Base-by-base conservation (phyloP, 202 grass and related monocot genomes). In the Carex sylvatica region DNA sequence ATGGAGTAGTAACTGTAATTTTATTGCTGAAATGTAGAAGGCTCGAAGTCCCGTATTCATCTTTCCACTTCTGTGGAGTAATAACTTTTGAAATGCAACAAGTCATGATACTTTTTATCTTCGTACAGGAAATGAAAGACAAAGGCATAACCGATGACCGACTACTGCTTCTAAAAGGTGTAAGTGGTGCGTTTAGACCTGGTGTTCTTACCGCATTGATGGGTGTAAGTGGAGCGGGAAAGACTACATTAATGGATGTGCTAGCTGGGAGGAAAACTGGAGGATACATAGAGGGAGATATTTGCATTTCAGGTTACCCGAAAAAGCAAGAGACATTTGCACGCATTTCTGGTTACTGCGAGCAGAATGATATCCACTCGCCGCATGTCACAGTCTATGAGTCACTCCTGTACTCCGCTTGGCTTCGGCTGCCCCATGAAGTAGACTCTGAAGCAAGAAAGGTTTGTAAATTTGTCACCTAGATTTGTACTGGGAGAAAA, bases 291-390 rank as follows among this genome's bases (percentile, higher is more conserved):
- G 92, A 94, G 73, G 95, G 95, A 84, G 88, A 86, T 40, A 91
- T 98, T 20, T 76, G 63, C 81, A 95, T 98, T 19, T 98, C 95
- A 49, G 95, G 95, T 73, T 94, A 94, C 84, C 92, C 92, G 7
- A 98, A 98, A 82, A 98, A 98, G 67, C 95, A 98, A 87, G 92
- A 95, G 26, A 98, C 95, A 20, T 97, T 94, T 89, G 94, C 94
- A 72, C 86, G 92, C 46, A 97, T 97, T 55, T 91, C 94, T 23
- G 94, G 92, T 63, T 97, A 94, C 78, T 94, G 94, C 58, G 91
- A 97, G 65, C 94, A 97, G 80, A 97, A 94, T 87, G 95, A 98
- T 24, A 98, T 98, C 35, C 95, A 98, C 63, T 98, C 95, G 40
- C 95, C 95, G 18, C 84, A 98, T 87, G 95, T 98, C 54, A 98